Evolutionary conservation across 306 rosid genomes (phyloP), one percentile per base, ranked within the genome.

Genomic region (Cucurbita maxima): DNA sequence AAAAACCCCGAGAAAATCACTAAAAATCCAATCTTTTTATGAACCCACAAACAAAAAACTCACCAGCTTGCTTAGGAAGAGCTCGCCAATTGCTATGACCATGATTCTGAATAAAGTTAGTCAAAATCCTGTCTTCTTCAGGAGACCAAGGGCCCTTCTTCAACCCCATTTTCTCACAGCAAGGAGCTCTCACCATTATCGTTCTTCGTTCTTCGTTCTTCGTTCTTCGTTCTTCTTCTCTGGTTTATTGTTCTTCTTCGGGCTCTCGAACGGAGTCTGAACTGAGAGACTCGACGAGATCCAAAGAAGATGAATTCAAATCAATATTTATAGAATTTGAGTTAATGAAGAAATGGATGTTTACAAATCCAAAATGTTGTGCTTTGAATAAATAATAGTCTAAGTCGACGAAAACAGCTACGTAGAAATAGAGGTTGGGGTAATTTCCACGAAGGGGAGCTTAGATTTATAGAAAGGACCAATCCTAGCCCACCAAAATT

Each of bases 71-170:
- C 41, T 89, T 94, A 0, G 99, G 97, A 38, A 94, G 99, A 51
- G 99, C 97, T 73, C 97, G 90, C 99, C 99, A 94, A 62, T 94
- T 94, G 13, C 78, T 87, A 82, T 91, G 96, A 74, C 96, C 97
- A 80, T 86, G 80, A 6, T 73, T 76, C 3, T 85, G 80, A 72
- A 94, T 81, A 79, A 79, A 91, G 55, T 87, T 83, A 5, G 55
- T 72, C 63, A 94, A 82, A 71, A 91, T 78, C 56, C 88, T 84
- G 76, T 94, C 97, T 85, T 94, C 99, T 37, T 94, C 91, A 11
- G 87, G 64, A 50, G 90, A 81, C 99, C 99, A 94, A 15, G 99
- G 97, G 38, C 99, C 99, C 69, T 78, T 94, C 81, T 89, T 94
- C 79, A 94, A 41, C 43, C 99, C 99, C 95, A 88, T 87, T 77